Conservation (phyloP, 208 protist species). For the Wallacemonas sp. region DNA sequence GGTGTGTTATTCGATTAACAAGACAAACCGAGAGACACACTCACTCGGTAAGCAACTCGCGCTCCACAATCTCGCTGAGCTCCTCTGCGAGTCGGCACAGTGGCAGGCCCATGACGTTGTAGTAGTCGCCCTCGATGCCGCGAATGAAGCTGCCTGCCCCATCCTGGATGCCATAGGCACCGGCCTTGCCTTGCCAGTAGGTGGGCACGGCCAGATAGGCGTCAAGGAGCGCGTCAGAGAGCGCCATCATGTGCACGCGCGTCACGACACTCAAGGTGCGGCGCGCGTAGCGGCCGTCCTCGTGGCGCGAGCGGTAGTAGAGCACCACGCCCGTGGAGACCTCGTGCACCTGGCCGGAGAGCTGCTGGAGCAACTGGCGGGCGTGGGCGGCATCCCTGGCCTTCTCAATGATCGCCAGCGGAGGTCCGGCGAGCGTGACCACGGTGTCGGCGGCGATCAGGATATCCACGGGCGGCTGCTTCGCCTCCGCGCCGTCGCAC, state of each 20-base stretch:
- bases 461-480: slow-evolving; percentile 25
- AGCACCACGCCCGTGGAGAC: slow-evolving; percentile 41
- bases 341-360: slow-evolving; percentile 31
- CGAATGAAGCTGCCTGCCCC: slow-evolving; percentile 31
- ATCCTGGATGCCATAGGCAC: slow-evolving; percentile 52
- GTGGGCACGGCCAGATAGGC: slow-evolving; percentile 25
- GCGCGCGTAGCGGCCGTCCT: slow-evolving; percentile 6
- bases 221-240: slow-evolving; percentile 31
- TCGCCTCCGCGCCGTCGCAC: neutral
- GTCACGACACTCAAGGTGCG: slow-evolving; percentile 28
- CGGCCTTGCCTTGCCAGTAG: slow-evolving; percentile 44
- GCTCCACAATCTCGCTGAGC: slow-evolving; percentile 26
- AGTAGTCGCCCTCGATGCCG: slow-evolving; percentile 45
- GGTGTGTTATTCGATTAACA: neutral
- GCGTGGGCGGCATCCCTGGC: slow-evolving; percentile 27
- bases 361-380: slow-evolving; percentile 26
- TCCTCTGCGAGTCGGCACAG: slow-evolving; percentile 25
- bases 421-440: slow-evolving; percentile 17
- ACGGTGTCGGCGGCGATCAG: slow-evolving; percentile 49
- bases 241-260: slow-evolving; percentile 24
- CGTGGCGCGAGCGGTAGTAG: slow-evolving; percentile 4
- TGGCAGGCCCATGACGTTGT: slow-evolving; percentile 52
- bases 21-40: neutral
- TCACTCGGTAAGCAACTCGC: slow-evolving; percentile 1
- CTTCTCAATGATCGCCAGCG: slow-evolving; percentile 39